A percentile compares a stretch with the other conserved stretches of the same genome.
phyloP scores from a whole-genome alignment of 208 protist genomes.

The Herpetomonas muscarum region DNA sequence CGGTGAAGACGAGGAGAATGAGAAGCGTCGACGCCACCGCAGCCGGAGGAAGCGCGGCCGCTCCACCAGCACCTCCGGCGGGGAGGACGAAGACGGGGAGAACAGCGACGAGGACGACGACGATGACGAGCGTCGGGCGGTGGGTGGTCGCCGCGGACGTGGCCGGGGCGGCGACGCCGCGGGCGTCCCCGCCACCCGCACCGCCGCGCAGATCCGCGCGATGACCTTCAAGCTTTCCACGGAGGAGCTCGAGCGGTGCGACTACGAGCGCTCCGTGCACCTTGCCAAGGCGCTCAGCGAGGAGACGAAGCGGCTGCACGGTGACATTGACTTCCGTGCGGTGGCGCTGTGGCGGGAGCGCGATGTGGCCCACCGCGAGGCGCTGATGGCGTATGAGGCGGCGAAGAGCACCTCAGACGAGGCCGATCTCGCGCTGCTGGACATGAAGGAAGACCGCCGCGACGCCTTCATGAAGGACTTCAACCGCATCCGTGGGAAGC shows the following conservation, averaged over 20 bases:
- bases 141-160: not conserved
- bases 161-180: not conserved
- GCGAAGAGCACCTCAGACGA: slow-evolving; percentile 68
- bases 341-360: slow-evolving; percentile 94
- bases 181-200: slow-evolving; percentile 1
- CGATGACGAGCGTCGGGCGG: not conserved
- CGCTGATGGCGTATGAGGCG: slow-evolving; percentile 50
- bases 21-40: slow-evolving; percentile 16
- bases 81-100: not conserved
- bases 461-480: slow-evolving; percentile 99
- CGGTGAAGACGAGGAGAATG: slow-evolving; percentile 25
- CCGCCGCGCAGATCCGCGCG: slow-evolving; percentile 26
- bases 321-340: slow-evolving; percentile 93
- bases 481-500: slow-evolving; percentile 93
- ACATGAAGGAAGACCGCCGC: slow-evolving; percentile 84
- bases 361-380: slow-evolving; percentile 69
- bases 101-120: slow-evolving; percentile 7
- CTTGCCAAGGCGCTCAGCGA: slow-evolving; percentile 85
- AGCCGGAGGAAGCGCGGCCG: too few relatives aligned
- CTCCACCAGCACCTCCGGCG: too few relatives aligned
- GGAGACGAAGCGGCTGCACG: slow-evolving; percentile 79
- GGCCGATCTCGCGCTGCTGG: slow-evolving; percentile 45
- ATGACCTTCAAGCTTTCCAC: slow-evolving; percentile 63
- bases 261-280: slow-evolving; percentile 82
- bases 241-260: slow-evolving; percentile 73